A percentile compares a stretch with the other conserved stretches of the same genome.
Conservation (phyloP, 2,329 filamentous ascomycete species). For the Fusarium ambrosium region DNA sequence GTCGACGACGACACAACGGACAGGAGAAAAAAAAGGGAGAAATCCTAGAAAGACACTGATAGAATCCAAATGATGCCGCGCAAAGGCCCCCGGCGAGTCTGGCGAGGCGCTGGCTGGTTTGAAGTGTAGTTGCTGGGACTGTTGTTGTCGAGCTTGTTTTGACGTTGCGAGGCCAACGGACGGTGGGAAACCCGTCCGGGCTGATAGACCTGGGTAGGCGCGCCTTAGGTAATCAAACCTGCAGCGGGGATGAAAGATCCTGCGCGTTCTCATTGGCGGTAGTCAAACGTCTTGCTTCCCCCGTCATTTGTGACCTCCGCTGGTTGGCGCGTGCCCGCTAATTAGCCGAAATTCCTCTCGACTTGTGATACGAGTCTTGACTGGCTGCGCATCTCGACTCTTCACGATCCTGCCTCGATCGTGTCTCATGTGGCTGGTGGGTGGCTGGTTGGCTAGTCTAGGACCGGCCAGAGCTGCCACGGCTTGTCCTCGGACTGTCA, state of each 20-base stretch:
- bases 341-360: slow-evolving; percentile 46
- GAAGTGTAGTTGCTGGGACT: slow-evolving; percentile 46
- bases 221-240: slow-evolving; percentile 45
- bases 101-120: slow-evolving; percentile 49
- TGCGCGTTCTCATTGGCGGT: slow-evolving; percentile 26
- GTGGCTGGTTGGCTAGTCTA: slow-evolving; percentile 24
- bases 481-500: slow-evolving; percentile 7
- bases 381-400: slow-evolving; percentile 24
- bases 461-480: slow-evolving; percentile 22
- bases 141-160: slow-evolving; percentile 58
- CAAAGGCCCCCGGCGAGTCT: slow-evolving; percentile 28
- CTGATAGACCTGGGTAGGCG: slow-evolving; percentile 16
- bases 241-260: slow-evolving; percentile 23
- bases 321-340: slow-evolving; percentile 26
- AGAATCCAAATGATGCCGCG: slow-evolving; percentile 31
- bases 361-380: slow-evolving; percentile 26
- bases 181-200: slow-evolving; percentile 49
- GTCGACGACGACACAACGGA: not conserved
- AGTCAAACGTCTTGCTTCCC: not conserved
- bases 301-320: slow-evolving; percentile 19
- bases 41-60: slow-evolving; percentile 12
- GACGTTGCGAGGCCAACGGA: slow-evolving; percentile 61
- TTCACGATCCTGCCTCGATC: slow-evolving; percentile 35
- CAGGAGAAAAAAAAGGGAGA: slow-evolving; percentile 29
- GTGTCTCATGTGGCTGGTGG: slow-evolving; percentile 34